A percentile compares a stretch with the other conserved stretches of the same genome.
These are phyloP conservation scores for Trichothecium sympodiale DNA, from an alignment of 2,329 filamentous ascomycete genomes.

Conservation along the genomic window DNA sequence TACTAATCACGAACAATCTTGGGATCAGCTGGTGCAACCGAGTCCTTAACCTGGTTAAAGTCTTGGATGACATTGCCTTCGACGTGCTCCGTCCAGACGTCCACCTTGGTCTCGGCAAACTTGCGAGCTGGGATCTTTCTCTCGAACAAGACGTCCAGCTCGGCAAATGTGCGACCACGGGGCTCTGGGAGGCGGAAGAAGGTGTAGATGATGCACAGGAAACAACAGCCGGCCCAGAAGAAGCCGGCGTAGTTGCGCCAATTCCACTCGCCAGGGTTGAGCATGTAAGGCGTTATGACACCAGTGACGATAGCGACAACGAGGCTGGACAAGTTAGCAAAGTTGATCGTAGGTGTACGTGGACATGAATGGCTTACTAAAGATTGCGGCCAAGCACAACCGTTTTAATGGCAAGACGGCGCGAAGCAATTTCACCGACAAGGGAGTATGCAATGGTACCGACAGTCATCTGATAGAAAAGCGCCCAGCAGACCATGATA, in stretches of 20 bases:
- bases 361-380: slow-evolving; percentile 35
- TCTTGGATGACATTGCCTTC: slow-evolving; percentile 34
- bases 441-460: slow-evolving; percentile 86
- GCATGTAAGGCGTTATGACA: slow-evolving; percentile 83
- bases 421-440: slow-evolving; percentile 73
- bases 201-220: slow-evolving; percentile 69
- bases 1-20: no score
- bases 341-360: not conserved
- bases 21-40: not conserved
- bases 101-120: slow-evolving; percentile 49
- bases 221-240: slow-evolving; percentile 77
- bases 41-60: slow-evolving; percentile 26
- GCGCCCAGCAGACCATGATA: slow-evolving; percentile 75
- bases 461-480: slow-evolving; percentile 78
- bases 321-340: slow-evolving; percentile 37
- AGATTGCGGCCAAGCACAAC: slow-evolving; percentile 75
- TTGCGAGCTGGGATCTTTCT: slow-evolving; percentile 58
- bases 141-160: slow-evolving; percentile 79
- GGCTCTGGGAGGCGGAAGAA: slow-evolving; percentile 55
- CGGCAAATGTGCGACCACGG: slow-evolving; percentile 68
- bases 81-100: slow-evolving; percentile 44
- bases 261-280: slow-evolving; percentile 78
- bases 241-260: slow-evolving; percentile 84
- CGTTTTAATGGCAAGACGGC: slow-evolving; percentile 81
- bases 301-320: slow-evolving; percentile 72